phyloP scores from a whole-genome alignment of 2,329 filamentous ascomycete species.

The Beauveria varroae region DNA sequence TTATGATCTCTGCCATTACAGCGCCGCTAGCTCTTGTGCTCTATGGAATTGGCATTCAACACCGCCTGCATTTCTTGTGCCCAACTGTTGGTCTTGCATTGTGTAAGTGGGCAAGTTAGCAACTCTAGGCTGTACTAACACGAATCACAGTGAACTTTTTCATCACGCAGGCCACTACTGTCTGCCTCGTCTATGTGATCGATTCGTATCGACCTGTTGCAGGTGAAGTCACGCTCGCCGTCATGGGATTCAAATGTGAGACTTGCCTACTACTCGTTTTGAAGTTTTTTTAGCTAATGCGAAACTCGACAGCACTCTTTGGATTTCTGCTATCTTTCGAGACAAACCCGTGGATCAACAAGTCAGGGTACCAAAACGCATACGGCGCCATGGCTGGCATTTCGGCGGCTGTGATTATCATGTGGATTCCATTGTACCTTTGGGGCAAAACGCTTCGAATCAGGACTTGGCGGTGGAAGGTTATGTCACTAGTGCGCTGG shows the following conservation, averaged over 20 bases:
- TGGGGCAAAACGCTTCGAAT: conserved; percentile 43
- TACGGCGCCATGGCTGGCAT: conserved; percentile 49
- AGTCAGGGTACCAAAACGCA: conserved; percentile 40
- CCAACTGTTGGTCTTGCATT: conserved; percentile 47
- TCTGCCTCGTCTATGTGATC: conserved; percentile 50
- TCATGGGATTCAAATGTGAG: conserved; percentile 48
- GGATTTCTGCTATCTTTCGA: conserved; percentile 54
- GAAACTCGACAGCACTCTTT: conserved; percentile 27
- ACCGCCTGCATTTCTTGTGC: conserved; percentile 46
- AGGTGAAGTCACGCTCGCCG: conserved; percentile 32
- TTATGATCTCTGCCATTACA: conserved; percentile 28
- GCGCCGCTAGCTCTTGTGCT: conserved; percentile 34
- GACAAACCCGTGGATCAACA: conserved; percentile 49
- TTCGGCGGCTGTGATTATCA: conserved; percentile 35
- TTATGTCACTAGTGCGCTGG: conserved; percentile 42
- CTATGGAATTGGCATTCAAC: conserved; percentile 40
- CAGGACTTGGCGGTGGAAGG: conserved; percentile 39
- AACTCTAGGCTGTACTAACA: conserved; percentile 3
- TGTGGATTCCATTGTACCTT: conserved; percentile 30
- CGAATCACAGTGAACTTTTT: conserved; percentile 41
- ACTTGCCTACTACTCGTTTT: neutral
- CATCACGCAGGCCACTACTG: conserved; percentile 47
- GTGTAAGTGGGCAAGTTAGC: conserved; percentile 27
- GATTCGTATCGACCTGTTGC: conserved; percentile 28
- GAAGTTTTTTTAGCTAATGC: neutral